phyloP scores from a whole-genome alignment of 2,329 filamentous ascomycete genomes.

The Xylariales sp. region DNA sequence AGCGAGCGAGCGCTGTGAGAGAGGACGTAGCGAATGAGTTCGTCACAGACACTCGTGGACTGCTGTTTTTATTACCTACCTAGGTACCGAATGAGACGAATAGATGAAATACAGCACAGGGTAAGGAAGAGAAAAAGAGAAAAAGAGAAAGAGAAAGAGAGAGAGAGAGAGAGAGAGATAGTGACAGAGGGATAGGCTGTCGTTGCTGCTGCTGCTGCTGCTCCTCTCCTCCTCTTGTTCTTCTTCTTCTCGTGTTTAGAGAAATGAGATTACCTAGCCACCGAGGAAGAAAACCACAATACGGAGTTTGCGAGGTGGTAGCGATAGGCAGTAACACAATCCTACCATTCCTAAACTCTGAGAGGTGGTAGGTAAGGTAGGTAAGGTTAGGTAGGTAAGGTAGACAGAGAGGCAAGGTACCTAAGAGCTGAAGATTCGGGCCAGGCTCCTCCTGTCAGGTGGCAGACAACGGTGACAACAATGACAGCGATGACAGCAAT shows the following conservation, averaged over 20 bases:
- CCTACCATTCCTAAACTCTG: background rate
- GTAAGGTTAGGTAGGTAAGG: background rate
- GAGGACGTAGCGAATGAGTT: constrained; percentile 24
- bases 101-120: constrained; percentile 25
- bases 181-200: constrained; percentile 26
- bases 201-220: background rate
- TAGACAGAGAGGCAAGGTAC: background rate
- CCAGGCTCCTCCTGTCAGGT: constrained; percentile 6
- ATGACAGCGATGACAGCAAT: background rate
- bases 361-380: no score
- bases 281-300: constrained; percentile 14
- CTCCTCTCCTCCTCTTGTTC: no score
- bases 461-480: constrained; percentile 14
- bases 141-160: background rate
- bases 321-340: constrained; percentile 22
- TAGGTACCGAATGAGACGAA: constrained; percentile 28
- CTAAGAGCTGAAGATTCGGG: constrained; percentile 8
- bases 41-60: constrained; percentile 24
- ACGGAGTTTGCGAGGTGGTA: background rate
- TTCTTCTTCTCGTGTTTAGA: background rate
- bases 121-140: background rate
- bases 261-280: constrained; percentile 18
- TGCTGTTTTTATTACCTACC: constrained; percentile 28
- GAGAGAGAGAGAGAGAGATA: background rate
- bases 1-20: constrained; percentile 20